Evolutionary conservation across 164 flowering plant genomes (phyloP), one percentile per base, ranked within the genome.

Genomic region (Malania oleifera): DNA sequence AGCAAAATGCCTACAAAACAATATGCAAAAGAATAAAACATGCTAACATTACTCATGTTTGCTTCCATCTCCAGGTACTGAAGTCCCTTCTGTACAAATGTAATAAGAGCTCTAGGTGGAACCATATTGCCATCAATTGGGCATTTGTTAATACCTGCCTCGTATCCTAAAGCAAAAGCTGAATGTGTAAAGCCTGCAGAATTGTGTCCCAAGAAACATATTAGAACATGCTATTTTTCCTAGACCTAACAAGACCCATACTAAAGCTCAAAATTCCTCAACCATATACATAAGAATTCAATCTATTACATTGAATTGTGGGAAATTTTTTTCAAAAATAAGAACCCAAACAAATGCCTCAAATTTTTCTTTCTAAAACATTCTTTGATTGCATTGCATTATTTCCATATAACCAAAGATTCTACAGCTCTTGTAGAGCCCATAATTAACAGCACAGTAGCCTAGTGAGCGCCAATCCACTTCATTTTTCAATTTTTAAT

Each of bases 41-140:
- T 52, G 57, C 89, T 79, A 71, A 90, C 97, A 79, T 68, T 82
- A 66, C 72, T 85, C 77, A 86, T 60, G 62, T 90, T 90, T 51
- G 95, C 97, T 78, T 93, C 99, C 82, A 93, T 73, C 84, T 93
- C 97, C 67, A 93, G 63, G 72, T 86, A 93, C 53, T 88, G 96
- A 65, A 93, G 87, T 56, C 99, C 99, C 71, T 88, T 90, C 56
- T 90, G 99, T 24, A 93, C 80, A 75, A 90, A 82, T 35, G 89
- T 90, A 61, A 93, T 72, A 15, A 93, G 92, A 59, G 97, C 95
- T 61, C 91, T 87, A 13, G 97, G 99, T 11, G 99, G 99, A 70
- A 90, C 97, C 71, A 90, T 63, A 63, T 85, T 88, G 14, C 92
- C 97, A 74, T 93, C 99, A 60, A 93, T 85, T 10, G 84, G 59